Percentiles rank a stretch among this genome's conserved stretches.
These are phyloP conservation scores for Ophiorrhiza pumila DNA, from an alignment of 257 asterid species.

Conservation along the genomic window DNA sequence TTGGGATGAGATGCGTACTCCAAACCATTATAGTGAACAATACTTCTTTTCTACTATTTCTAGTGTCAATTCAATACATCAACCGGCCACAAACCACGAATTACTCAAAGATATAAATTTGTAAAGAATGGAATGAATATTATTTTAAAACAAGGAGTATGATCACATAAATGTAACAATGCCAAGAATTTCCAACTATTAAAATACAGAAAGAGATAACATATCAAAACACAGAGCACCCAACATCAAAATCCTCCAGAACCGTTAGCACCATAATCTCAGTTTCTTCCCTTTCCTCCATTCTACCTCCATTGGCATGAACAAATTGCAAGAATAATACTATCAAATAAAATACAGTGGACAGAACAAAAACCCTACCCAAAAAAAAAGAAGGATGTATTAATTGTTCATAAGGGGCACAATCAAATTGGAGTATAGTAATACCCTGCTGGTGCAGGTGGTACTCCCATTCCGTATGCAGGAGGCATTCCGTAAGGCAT, in stretches of 20 bases:
- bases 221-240: conserved; percentile 33
- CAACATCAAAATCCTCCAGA: conserved; percentile 29
- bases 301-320: conserved; percentile 32
- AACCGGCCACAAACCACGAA: background rate
- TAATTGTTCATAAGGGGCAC: background rate
- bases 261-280: conserved; percentile 30
- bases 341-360: conserved; percentile 39
- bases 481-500: conserved; percentile 77
- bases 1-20: background rate
- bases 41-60: background rate
- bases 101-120: background rate
- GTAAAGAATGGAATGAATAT: conserved; percentile 8
- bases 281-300: conserved; percentile 30
- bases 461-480: conserved; percentile 49
- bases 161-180: background rate
- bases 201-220: conserved; percentile 26
- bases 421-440: conserved; percentile 51
- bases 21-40: background rate
- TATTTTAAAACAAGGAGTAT: background rate
- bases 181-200: conserved; percentile 13
- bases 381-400: conserved; percentile 26
- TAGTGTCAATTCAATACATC: background rate
- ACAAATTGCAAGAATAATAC: conserved; percentile 34
- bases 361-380: conserved; percentile 12
- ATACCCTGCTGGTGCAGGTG: conserved; percentile 52